A percentile compares a stretch with the other conserved stretches of the same genome.
These are phyloP conservation scores for Gentiana straminea DNA, from an alignment of 257 asterid species.

Conservation along the genomic window DNA sequence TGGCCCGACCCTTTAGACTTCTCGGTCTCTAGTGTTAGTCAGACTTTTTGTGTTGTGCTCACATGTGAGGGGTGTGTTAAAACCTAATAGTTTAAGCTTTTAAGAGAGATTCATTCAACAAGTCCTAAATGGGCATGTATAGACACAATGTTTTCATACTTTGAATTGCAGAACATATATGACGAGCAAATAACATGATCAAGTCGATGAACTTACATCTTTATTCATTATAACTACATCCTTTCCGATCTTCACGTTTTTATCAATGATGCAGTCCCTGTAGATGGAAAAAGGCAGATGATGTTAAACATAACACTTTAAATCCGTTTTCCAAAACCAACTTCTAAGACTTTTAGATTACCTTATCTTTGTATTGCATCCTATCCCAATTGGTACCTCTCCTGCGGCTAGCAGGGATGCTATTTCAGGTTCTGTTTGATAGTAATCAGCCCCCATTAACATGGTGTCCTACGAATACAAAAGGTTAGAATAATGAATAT, in stretches of 20 bases:
- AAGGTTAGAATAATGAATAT: background rate
- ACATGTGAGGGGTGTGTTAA: too few relatives aligned
- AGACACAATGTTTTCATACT: too few relatives aligned
- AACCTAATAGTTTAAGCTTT: too few relatives aligned
- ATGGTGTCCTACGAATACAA: conserved; percentile 49
- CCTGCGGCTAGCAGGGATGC: conserved; percentile 81
- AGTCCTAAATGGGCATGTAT: too few relatives aligned
- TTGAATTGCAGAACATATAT: background rate
- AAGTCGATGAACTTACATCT: conserved; percentile 42
- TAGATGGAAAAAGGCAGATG: background rate
- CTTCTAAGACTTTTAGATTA: conserved; percentile 7
- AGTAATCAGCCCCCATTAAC: conserved; percentile 88
- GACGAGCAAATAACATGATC: background rate
- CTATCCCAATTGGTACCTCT: conserved; percentile 80
- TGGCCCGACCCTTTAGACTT: too few relatives aligned
- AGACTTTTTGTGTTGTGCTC: too few relatives aligned
- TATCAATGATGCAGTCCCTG: conserved; percentile 90
- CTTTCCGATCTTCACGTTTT: conserved; percentile 80
- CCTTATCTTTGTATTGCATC: conserved; percentile 83
- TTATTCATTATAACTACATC: conserved; percentile 75
- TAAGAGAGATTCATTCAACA: too few relatives aligned
- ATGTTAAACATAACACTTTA: background rate
- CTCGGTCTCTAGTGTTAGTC: too few relatives aligned
- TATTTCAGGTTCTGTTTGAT: conserved; percentile 89
- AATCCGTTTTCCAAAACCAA: background rate